Percentiles rank a stretch among this genome's conserved stretches.
Conservation (phyloP, 2,329 filamentous ascomycete species). For the Didymella lethalis region DNA sequence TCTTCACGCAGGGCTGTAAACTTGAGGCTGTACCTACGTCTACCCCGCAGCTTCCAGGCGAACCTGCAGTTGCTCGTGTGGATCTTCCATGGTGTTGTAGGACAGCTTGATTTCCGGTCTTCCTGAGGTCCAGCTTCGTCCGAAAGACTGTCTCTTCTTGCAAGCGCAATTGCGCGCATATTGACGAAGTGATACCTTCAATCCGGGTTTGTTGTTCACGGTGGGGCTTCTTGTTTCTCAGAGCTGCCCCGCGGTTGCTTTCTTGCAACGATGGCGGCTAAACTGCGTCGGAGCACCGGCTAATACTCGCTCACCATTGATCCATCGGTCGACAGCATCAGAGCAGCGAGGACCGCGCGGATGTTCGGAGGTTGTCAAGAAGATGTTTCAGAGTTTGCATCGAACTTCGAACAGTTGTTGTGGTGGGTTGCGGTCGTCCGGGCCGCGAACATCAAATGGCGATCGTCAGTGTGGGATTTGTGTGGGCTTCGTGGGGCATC, state of each 20-base stretch:
- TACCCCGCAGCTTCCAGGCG: slow-evolving; percentile 15
- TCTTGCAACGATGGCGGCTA: slow-evolving; percentile 15
- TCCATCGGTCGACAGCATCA: slow-evolving; percentile 8
- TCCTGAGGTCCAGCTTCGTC: not conserved
- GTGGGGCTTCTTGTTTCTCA: slow-evolving; percentile 16
- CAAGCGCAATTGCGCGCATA: not conserved
- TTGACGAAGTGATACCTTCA: not conserved
- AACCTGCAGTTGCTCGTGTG: slow-evolving; percentile 2
- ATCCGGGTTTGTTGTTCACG: slow-evolving; percentile 17
- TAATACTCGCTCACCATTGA: slow-evolving; percentile 9
- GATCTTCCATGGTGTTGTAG: not conserved
- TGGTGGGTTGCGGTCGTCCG: not conserved
- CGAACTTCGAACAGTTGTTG: not conserved
- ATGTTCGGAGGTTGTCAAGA: not conserved
- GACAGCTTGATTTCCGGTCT: not conserved
- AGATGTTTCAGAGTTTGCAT: slow-evolving; percentile 9
- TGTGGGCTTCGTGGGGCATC: slow-evolving; percentile 4
- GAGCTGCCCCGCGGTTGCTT: slow-evolving; percentile 7
- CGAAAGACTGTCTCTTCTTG: not conserved
- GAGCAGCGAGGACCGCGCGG: slow-evolving; percentile 6
- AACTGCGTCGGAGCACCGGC: slow-evolving; percentile 19
- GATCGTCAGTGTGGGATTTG: slow-evolving; percentile 2
- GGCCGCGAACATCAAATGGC: not conserved
- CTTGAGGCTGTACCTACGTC: slow-evolving; percentile 4
- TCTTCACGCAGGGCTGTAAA: slow-evolving; percentile 16